Conservation (phyloP, 106 monocot genomes). For the Dendrobium nobile region DNA sequence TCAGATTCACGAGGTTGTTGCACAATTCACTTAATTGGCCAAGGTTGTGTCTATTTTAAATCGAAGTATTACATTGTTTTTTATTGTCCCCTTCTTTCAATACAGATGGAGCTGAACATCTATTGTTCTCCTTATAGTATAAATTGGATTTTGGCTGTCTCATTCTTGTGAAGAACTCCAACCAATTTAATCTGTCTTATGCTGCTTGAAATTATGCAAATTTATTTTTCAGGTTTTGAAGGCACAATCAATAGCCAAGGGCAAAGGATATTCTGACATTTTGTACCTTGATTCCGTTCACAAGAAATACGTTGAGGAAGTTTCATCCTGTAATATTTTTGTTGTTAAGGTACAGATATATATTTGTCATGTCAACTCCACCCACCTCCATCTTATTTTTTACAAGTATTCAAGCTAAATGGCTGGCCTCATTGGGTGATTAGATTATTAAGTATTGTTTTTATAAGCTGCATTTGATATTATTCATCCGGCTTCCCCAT, state of each 20-base stretch:
- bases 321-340: constrained; percentile 86
- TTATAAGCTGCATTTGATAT: too few species aligned
- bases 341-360: constrained; percentile 59
- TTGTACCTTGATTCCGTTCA: constrained; percentile 79
- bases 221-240: constrained; percentile 52
- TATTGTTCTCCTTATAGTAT: neutral
- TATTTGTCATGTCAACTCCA: neutral
- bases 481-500: neutral
- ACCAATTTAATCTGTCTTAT: neutral
- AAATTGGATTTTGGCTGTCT: neutral
- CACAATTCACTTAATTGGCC: too few species aligned
- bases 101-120: too few species aligned
- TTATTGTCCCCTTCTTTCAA: too few species aligned
- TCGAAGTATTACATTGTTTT: too few species aligned
- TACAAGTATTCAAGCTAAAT: neutral
- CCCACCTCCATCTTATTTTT: neutral
- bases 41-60: too few species aligned
- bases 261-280: constrained; percentile 81
- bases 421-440: neutral
- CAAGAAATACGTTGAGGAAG: constrained; percentile 86
- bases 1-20: too few species aligned
- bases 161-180: neutral
- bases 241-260: constrained; percentile 71
- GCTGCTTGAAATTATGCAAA: neutral
- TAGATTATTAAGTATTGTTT: neutral